A percentile compares a stretch with the other conserved stretches of the same genome.
Evolutionary conservation across 2,329 filamentous ascomycete genomes (phyloP).

Genomic region (Rhexocercosporidium sp.): DNA sequence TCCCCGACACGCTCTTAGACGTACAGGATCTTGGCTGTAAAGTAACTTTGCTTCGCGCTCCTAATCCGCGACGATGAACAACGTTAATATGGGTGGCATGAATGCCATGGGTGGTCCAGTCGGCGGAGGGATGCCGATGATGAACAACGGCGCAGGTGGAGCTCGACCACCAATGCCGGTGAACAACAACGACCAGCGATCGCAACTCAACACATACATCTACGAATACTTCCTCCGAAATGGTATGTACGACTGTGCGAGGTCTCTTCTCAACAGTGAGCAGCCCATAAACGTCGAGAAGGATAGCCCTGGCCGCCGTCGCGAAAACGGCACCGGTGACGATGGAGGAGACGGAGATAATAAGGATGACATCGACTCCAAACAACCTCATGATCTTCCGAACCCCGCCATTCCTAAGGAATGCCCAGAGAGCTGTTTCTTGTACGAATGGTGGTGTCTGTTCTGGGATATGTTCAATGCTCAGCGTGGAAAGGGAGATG

Average conservation of each 20-base stretch:
- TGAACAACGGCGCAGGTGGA: conserved; percentile 59
- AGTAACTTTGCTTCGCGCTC: conserved; percentile 33
- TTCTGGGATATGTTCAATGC: conserved; percentile 97
- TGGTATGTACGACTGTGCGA: conserved; percentile 82
- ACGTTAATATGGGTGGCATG: conserved; percentile 66
- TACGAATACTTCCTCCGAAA: conserved; percentile 92
- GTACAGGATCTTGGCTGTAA: conserved; percentile 26
- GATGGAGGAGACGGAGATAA: conserved; percentile 83
- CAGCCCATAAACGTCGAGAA: conserved; percentile 70
- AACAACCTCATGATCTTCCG: conserved; percentile 81
- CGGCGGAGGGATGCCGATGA: conserved; percentile 59
- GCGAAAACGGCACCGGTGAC: conserved; percentile 73
- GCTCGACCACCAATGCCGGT: conserved; percentile 42
- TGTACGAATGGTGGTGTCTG: conserved; percentile 97
- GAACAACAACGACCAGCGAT: conserved; percentile 49
- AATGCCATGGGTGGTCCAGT: conserved; percentile 70
- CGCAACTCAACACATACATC: conserved; percentile 81
- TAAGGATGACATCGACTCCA: conserved; percentile 77
- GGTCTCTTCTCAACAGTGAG: conserved; percentile 70
- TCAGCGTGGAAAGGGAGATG: conserved; percentile 70
- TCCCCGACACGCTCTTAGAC: conserved; percentile 24
- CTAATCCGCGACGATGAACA: conserved; percentile 41
- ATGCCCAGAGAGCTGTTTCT: conserved; percentile 75
- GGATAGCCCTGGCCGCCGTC: conserved; percentile 70
- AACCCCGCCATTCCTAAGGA: conserved; percentile 70